phyloP scores from a whole-genome alignment of 176 grass and related monocot genomes.

The maize (Zea mays) region Zm-B73-REFERENCE-NAM-5.0 NC_050105.1:142402501-142403000 shows the following conservation, averaged over 20 bases:
- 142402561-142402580: not conserved
- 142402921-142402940: not conserved
- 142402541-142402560: not conserved
- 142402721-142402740: not conserved
- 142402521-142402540: not conserved
- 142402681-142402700: not conserved
- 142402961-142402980: no score
- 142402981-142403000: not conserved
- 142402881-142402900: not conserved
- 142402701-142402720: not conserved
- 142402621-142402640: not conserved
- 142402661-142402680: not conserved
- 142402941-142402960: not conserved
- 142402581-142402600: not conserved
- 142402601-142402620: not conserved
- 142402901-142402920: not conserved
- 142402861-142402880: not conserved
- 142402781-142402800: not conserved
- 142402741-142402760: not conserved
- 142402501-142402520: no score
- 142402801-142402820: conserved; percentile 5
- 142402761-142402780: not conserved
- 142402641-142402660: not conserved
- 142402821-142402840: conserved; percentile 35
- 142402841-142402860: conserved; percentile 8